phyloP scores from a whole-genome alignment of 2,329 filamentous ascomycete genomes.

The Botrytis fabae region DNA sequence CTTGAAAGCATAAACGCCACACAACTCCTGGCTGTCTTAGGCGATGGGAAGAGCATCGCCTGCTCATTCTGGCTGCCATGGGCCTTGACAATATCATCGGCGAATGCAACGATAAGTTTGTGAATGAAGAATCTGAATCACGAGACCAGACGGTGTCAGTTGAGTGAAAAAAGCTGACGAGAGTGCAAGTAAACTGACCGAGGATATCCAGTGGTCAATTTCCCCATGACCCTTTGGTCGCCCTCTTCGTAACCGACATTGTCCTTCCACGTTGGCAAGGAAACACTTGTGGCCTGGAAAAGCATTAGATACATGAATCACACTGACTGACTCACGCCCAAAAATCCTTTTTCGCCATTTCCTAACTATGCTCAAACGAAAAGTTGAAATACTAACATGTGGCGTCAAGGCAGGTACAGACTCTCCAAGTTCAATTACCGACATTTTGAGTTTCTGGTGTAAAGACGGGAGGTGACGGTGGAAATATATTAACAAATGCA shows the following conservation, averaged over 20 bases:
- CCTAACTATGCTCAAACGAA: not conserved
- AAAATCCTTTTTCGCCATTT: not conserved
- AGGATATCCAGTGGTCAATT: conserved; percentile 90
- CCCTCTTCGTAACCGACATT: conserved; percentile 96
- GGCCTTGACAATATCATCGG: conserved; percentile 62
- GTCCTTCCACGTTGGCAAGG: conserved; percentile 86
- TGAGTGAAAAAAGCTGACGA: conserved; percentile 16
- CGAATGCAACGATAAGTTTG: conserved; percentile 74
- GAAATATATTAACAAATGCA: not conserved
- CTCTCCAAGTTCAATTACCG: conserved; percentile 40
- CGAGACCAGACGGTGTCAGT: conserved; percentile 30
- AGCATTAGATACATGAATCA: conserved; percentile 2
- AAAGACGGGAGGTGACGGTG: not conserved
- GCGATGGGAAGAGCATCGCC: conserved; percentile 82
- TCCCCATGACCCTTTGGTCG: conserved; percentile 77
- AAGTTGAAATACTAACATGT: conserved; percentile 37
- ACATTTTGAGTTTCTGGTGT: conserved; percentile 33
- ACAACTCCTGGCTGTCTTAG: conserved; percentile 69
- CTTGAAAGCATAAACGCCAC: conserved; percentile 67
- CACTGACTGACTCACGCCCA: conserved; percentile 23
- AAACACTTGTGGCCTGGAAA: conserved; percentile 91
- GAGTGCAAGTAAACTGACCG: conserved; percentile 50
- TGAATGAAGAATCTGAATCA: conserved; percentile 82
- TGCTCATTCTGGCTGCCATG: conserved; percentile 63
- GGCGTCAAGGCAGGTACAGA: conserved; percentile 41